Percentiles rank a stretch among this genome's conserved stretches.
Evolutionary conservation across 1,284 basidiomycete genomes (phyloP).

Genomic region (Butyriboletus appendiculatus): DNA sequence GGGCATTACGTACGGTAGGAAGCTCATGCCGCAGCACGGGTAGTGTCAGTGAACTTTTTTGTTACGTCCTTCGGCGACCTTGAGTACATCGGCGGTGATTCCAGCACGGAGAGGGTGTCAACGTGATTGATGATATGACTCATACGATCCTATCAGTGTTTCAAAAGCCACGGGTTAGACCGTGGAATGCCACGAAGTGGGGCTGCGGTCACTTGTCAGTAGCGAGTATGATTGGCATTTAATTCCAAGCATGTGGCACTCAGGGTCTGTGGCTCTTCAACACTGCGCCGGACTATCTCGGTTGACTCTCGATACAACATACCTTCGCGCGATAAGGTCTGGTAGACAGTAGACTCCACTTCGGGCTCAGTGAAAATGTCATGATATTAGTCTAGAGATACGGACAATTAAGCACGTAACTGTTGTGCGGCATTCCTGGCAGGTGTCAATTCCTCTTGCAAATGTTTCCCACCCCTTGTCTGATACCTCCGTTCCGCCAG

Average conservation of each 20-base stretch:
- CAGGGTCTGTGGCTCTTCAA: too few relatives aligned
- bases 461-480: constrained; percentile 7
- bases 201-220: too few relatives aligned
- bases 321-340: neutral
- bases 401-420: constrained; percentile 8
- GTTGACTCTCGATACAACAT: constrained; percentile 1
- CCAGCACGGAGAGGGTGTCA: too few relatives aligned
- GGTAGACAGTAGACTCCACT: neutral
- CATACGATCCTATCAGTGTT: neutral
- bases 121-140: neutral
- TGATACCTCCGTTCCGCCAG: constrained; percentile 19
- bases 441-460: constrained; percentile 2
- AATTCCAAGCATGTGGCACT: too few relatives aligned
- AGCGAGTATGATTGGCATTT: too few relatives aligned
- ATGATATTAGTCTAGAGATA: constrained; percentile 4
- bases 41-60: neutral
- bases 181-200: too few relatives aligned
- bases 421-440: neutral
- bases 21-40: neutral
- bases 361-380: neutral
- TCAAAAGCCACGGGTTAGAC: too few relatives aligned
- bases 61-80: constrained; percentile 5
- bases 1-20: too few relatives aligned
- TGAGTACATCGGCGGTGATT: neutral
- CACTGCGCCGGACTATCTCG: neutral